Evolutionary conservation across 176 grass and related monocot species (phyloP).

Genomic region (Elaeis guineensis): DNA sequence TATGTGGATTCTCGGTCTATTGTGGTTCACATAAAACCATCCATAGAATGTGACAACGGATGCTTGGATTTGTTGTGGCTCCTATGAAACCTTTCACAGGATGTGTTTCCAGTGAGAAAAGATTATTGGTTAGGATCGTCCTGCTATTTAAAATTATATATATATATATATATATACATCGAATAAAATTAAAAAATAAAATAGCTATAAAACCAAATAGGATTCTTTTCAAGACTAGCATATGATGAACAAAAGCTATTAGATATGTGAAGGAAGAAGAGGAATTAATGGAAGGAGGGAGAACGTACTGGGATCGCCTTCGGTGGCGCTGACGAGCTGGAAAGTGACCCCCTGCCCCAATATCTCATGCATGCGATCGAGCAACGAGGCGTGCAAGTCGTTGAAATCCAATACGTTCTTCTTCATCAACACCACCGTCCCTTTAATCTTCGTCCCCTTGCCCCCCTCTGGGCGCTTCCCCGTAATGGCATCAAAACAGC

Average conservation of each 20-base stretch:
- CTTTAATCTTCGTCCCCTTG: slow-evolving; percentile 39
- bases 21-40: too few species aligned
- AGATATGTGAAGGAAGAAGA: background rate
- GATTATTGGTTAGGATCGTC: too few species aligned
- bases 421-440: slow-evolving; percentile 47
- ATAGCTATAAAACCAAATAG: too few species aligned
- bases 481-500: slow-evolving; percentile 26
- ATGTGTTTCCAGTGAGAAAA: too few species aligned
- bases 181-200: too few species aligned
- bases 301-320: slow-evolving; percentile 33
- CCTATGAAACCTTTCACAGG: too few species aligned
- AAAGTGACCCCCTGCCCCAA: slow-evolving; percentile 45
- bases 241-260: background rate
- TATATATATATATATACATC: too few species aligned
- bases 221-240: too few species aligned
- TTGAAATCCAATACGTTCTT: slow-evolving; percentile 39
- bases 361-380: slow-evolving; percentile 43
- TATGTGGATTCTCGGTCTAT: too few species aligned
- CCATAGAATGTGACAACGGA: too few species aligned
- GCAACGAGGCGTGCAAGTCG: slow-evolving; percentile 52
- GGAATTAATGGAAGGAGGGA: background rate
- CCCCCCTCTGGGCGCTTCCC: slow-evolving; percentile 51
- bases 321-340: slow-evolving; percentile 73
- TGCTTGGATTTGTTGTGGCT: too few species aligned
- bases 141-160: too few species aligned